phyloP scores from a whole-genome alignment of 2,329 filamentous ascomycete genomes.

The Talaromyces sp. region DNA sequence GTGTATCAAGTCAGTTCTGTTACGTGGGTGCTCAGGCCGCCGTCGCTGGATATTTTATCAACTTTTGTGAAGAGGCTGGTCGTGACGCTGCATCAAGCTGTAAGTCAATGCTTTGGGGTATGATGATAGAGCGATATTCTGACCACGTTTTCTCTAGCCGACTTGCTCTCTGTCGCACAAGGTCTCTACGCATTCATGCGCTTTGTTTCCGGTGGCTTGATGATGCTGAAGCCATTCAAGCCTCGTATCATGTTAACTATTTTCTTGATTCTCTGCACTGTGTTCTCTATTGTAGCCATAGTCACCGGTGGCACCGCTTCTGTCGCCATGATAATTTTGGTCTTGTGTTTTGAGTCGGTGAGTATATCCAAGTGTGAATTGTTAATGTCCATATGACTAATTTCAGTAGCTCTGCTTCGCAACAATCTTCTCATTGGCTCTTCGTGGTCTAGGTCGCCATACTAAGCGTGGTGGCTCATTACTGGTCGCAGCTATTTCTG shows the following conservation, averaged over 20 bases:
- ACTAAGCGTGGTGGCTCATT: slow-evolving; percentile 72
- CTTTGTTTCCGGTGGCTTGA: slow-evolving; percentile 58
- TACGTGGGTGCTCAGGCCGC: slow-evolving; percentile 61
- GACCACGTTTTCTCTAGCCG: slow-evolving; percentile 37
- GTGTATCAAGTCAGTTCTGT: slow-evolving; percentile 64
- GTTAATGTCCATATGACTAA: neutral
- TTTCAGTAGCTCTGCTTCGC: slow-evolving; percentile 61
- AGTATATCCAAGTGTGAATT: neutral
- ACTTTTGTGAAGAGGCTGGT: slow-evolving; percentile 50
- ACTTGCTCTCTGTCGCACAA: slow-evolving; percentile 62
- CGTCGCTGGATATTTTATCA: slow-evolving; percentile 58
- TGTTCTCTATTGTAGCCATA: slow-evolving; percentile 60
- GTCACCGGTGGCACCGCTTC: slow-evolving; percentile 55
- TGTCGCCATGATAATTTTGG: slow-evolving; percentile 54
- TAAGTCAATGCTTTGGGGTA: slow-evolving; percentile 27
- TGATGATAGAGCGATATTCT: neutral
- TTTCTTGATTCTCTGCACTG: slow-evolving; percentile 56
- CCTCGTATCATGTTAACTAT: slow-evolving; percentile 59
- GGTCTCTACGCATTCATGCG: slow-evolving; percentile 63
- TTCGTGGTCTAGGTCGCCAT: slow-evolving; percentile 61
- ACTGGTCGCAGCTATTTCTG: slow-evolving; percentile 68
- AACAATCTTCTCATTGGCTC: slow-evolving; percentile 72
- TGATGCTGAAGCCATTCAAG: slow-evolving; percentile 55
- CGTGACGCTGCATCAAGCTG: slow-evolving; percentile 30
- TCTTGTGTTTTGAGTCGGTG: slow-evolving; percentile 33